Evolutionary conservation across 129 eudicot genomes (phyloP), one percentile per base, ranked within the genome.

Genomic region (Helianthus tuberosus): DNA sequence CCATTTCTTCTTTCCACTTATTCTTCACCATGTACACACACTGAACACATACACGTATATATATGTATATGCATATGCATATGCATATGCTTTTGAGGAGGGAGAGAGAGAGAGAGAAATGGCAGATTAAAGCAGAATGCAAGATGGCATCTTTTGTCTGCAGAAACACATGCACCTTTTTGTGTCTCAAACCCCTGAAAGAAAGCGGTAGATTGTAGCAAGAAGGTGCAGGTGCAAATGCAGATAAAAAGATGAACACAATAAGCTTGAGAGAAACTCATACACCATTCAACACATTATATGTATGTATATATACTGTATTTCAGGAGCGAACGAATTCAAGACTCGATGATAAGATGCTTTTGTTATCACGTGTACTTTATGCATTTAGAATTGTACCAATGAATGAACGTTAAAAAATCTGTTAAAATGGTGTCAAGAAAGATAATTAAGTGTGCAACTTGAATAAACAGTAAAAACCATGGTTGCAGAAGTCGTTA

Each of bases 141-240:
- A 73, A 83, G 84, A 70, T 69, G 63, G 15, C 43, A 57, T 74
- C 38, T 61, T 83, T 79, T 60, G 61, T 75, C 84, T 83, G 84
- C 87, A 83, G 32, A 46, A 35, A 16, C 87, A 64, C 39, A 78
- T 84, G 85, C 89, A 77, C 85, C 89, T 84, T 68, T 62, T 44
- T 76, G 41, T 44, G 69, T 55, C 67, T 66, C 65, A 29, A 14
- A 27, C 51, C 39, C 13, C 27, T 25, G 63, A 50, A 59, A 59
- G 65, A 39, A 38, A 38, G 3, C 13, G 14, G n/a, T 3, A 23
- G 8, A 27, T 25, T 36, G 1, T 43, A 20, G 5, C 29, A 51
- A 55, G 52, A 59, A 86, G 88, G 80, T 83, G 91, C 88, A 86
- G 88, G 91, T 86, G 86, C 82, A 86, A 86, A 86, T 86, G 91